Evolutionary conservation across 176 grass and related monocot species (phyloP).

Genomic region (Cenchrus fungigraminus): DNA sequence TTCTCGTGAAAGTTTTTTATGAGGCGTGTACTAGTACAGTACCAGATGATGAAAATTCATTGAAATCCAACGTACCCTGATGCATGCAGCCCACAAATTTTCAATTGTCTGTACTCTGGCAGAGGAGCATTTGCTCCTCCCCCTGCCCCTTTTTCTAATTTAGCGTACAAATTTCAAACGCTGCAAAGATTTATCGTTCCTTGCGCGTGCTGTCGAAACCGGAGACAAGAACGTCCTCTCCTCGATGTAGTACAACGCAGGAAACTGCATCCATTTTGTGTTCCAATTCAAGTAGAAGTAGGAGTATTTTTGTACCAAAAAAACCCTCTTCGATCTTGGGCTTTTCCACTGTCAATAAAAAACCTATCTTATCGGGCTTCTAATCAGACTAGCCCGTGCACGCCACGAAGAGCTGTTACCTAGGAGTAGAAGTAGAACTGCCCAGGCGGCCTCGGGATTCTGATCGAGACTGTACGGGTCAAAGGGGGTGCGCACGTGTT

Average conservation of each 20-base stretch:
- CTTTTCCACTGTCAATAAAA: too few species aligned
- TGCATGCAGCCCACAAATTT: neutral
- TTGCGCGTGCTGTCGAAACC: neutral
- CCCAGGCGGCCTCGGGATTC: neutral
- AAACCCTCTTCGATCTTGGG: too few species aligned
- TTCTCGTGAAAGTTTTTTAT: conserved; percentile 1
- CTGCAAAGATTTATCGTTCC: neutral
- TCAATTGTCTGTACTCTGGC: neutral
- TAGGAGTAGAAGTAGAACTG: neutral
- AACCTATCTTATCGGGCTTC: too few species aligned
- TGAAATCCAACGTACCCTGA: neutral
- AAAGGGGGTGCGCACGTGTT: conserved; percentile 1
- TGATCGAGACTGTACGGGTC: neutral
- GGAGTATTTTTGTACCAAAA: neutral
- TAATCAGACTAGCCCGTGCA: conserved; percentile 8
- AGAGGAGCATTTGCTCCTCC: conserved; percentile 9
- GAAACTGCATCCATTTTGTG: neutral
- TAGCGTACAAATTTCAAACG: neutral
- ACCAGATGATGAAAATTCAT: neutral
- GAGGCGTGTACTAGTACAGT: neutral
- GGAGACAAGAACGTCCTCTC: neutral
- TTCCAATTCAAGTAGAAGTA: neutral
- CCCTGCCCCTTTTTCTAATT: neutral
- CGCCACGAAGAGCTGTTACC: neutral
- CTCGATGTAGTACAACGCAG: neutral